Evolutionary conservation across 768 basidiomycete genomes (phyloP).

Genomic region (Suillus variegatus): DNA sequence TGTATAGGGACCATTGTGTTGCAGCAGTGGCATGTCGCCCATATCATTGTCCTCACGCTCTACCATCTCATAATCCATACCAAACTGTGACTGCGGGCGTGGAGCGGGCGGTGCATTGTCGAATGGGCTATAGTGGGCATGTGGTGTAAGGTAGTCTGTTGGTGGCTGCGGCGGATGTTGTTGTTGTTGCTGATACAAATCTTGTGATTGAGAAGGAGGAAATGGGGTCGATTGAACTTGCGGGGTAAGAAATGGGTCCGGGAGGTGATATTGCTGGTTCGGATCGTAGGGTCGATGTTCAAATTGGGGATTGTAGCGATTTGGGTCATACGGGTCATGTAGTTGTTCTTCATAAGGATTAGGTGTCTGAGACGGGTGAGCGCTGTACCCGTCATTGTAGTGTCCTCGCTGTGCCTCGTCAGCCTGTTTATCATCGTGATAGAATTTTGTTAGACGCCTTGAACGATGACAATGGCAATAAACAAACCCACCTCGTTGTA

Average conservation of each 20-base stretch:
- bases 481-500: constrained; percentile 41
- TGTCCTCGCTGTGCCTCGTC: constrained; percentile 64
- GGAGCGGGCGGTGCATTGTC: constrained; percentile 26
- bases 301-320: constrained; percentile 32
- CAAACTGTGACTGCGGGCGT: constrained; percentile 26
- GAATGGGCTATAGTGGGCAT: constrained; percentile 23
- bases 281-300: constrained; percentile 35
- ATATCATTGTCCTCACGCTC: constrained; percentile 48
- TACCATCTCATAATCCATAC: constrained; percentile 37
- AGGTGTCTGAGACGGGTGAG: constrained; percentile 42
- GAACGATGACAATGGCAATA: not conserved
- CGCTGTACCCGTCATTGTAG: constrained; percentile 69
- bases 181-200: constrained; percentile 28
- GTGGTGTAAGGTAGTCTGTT: constrained; percentile 15
- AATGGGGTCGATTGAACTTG: constrained; percentile 23
- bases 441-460: constrained; percentile 4
- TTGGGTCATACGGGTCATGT: constrained; percentile 24
- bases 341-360: constrained; percentile 46
- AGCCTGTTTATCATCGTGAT: constrained; percentile 37
- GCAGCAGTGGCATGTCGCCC: constrained; percentile 69
- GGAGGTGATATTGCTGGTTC: constrained; percentile 37
- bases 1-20: constrained; percentile 38
- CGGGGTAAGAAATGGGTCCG: constrained; percentile 40
- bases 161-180: constrained; percentile 23
- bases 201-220: constrained; percentile 20